Evolutionary conservation across 768 basidiomycete species (phyloP), one percentile per base, ranked within the genome.

Genomic region (Boletellus emodensis): DNA sequence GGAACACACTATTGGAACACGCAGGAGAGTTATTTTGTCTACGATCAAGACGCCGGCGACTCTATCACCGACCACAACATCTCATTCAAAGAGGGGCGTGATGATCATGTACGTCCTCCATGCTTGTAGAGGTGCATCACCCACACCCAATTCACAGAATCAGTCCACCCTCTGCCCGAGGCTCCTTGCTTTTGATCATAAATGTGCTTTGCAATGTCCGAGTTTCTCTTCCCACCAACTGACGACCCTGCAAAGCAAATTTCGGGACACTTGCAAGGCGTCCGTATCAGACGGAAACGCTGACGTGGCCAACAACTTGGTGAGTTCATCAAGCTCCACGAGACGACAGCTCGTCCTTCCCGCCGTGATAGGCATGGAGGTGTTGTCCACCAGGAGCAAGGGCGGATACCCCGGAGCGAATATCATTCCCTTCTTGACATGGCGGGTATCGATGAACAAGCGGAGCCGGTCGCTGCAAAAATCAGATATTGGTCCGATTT

Each of bases 1-100:
- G 87, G 86, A 40, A 80, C 86, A 0, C 88, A 90, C 59, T 90
- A 87, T 58, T 91, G 87, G 87, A 90, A 90, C 60, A 78, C 85
- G 1, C 87, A 90, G 65, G 84, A 88, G 64, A 75, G 67, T 54
- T 90, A 90, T 63, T 77, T 84, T 56, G 71, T 73, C 0, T 77
- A 78, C 52, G 71, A 72, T 18, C 75, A 75, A 41, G 67, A 64
- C 35, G 30, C 30, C 30, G 71, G 74, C 47, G 74, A 76, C 20
- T 59, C 75, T 4, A 49, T 73, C 30, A 68, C 80, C 34, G 73
- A 79, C 49, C 72, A 79, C 59, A 75, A 76, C 53, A 69, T 85
- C 42, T 89, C 87, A 11, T 90, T 89, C 64, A 72, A 78, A 57
- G 84, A 88, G 64, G 80, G 81, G 28, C 53, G 74, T 37, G 77